Evolutionary conservation across 805 yeast genomes (phyloP), one percentile per base, ranked within the genome.

Genomic region (Pichia heedii): DNA sequence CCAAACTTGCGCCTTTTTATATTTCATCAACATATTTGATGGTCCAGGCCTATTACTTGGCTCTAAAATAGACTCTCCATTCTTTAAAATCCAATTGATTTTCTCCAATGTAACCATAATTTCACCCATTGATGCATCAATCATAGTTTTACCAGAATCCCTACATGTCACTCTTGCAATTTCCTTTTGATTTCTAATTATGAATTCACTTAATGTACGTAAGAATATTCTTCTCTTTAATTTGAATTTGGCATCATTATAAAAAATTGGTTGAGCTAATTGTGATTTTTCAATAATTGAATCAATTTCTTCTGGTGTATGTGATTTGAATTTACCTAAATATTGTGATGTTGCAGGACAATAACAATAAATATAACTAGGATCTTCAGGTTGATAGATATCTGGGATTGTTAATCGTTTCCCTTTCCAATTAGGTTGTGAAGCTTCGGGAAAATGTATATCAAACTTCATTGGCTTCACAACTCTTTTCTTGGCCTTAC

Each of bases 291-390:
- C 51, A 18, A 93, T 77, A 44, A 78, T 71, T 6, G 54, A 52
- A 58, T 90, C 90, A 61, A 93, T 84, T 37, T 87, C 93, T 4
- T 71, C 73, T 38, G 68, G 69, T n/a, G 81, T 65, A 44, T 78
- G 75, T 2, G 86, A 79, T 39, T 71, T 66, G 53, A 79, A 81
- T 20, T 79, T 70, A 1, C 96, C 97, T 50, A 90, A 68, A 49
- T 68, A 79, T 63, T 87, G 96, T 29, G 96, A 94, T 0, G 97
- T 93, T 0, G 97, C 96, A 4, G 98, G 98, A 65, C 98, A 90
- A 60, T 85, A 83, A 48, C 89, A 77, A 56, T 86, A 89, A 48
- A 90, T 84, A 50, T 63, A 69, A 19, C 67, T 70, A 2, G 90
- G 84, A 42, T 83, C 88, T 21, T 73, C 74, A 2, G 73, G 71